Conservation (phyloP, 345 rosid species). For the Gynandropsis gynandra region DNA sequence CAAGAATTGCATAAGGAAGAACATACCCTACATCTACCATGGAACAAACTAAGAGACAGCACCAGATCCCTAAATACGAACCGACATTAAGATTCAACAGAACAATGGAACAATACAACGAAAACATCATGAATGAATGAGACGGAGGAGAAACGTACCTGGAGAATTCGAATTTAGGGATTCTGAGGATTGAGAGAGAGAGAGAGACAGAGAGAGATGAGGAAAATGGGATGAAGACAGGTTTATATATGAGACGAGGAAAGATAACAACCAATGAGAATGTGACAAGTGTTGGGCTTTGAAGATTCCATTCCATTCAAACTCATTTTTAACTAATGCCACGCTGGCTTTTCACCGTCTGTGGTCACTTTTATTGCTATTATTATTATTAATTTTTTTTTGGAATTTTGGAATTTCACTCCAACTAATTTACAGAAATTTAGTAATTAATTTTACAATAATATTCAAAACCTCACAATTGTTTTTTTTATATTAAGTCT, state of each 20-base stretch:
- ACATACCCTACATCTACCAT: no score
- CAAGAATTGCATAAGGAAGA: no score
- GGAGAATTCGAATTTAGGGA: conserved; percentile 21
- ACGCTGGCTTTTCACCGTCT: no score
- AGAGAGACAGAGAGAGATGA: neutral
- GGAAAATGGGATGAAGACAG: conserved; percentile 17
- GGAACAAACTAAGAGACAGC: neutral
- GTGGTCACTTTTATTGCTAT: no score
- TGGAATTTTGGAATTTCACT: no score
- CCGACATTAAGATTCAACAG: neutral
- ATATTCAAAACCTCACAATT: neutral
- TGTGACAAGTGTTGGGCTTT: conserved; percentile 14
- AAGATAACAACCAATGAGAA: conserved; percentile 12
- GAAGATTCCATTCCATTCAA: no score
- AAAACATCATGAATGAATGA: conserved; percentile 1
- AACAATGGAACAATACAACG: conserved; percentile 2
- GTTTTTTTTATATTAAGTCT: no score
- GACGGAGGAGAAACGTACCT: conserved; percentile 24
- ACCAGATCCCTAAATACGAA: conserved; percentile 18
- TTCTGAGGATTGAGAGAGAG: conserved; percentile 12
- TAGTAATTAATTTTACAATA: neutral
- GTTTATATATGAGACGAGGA: conserved; percentile 10
- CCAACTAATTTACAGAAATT: no score
- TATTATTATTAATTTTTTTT: no score
- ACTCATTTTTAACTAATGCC: no score